A percentile compares a stretch with the other conserved stretches of the same genome.
Evolutionary conservation across 192 early-diverging fungal species (phyloP).

Genomic region (Allomyces arbusculus): DNA sequence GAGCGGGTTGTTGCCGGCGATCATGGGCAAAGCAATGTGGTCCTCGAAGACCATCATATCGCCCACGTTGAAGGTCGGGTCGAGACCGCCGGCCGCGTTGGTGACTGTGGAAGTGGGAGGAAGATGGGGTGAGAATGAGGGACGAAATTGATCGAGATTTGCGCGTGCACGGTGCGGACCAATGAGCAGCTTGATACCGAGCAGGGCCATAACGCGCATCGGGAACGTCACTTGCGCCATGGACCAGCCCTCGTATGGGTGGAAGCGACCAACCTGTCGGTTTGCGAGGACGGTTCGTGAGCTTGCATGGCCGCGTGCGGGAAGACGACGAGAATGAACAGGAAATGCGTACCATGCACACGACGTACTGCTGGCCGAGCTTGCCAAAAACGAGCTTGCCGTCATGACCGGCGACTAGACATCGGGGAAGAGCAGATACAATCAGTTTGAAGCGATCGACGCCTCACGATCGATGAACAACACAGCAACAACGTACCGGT

Average conservation of each 20-base stretch:
- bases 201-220: constrained; percentile 60
- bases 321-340: background rate
- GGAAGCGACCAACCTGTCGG: constrained; percentile 47
- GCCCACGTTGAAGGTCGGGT: constrained; percentile 52
- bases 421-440: constrained; percentile 2
- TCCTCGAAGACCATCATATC: constrained; percentile 64
- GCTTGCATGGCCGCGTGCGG: background rate
- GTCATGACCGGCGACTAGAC: constrained; percentile 43
- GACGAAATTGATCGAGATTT: constrained; percentile 2
- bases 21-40: constrained; percentile 53
- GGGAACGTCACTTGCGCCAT: constrained; percentile 62
- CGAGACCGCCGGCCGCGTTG: constrained; percentile 68
- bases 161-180: constrained; percentile 10
- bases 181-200: constrained; percentile 57
- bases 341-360: constrained; percentile 40
- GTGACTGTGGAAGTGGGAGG: constrained; percentile 25
- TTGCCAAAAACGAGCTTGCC: constrained; percentile 73
- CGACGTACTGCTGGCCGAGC: constrained; percentile 43
- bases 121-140: background rate
- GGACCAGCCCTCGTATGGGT: constrained; percentile 75
- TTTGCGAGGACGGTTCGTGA: too few species aligned
- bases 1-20: constrained; percentile 57
- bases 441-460: background rate
- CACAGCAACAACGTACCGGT: constrained; percentile 24
- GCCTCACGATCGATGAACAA: background rate